phyloP scores from a whole-genome alignment of 2,329 filamentous ascomycete genomes.

The Cordyceps javanica region DNA sequence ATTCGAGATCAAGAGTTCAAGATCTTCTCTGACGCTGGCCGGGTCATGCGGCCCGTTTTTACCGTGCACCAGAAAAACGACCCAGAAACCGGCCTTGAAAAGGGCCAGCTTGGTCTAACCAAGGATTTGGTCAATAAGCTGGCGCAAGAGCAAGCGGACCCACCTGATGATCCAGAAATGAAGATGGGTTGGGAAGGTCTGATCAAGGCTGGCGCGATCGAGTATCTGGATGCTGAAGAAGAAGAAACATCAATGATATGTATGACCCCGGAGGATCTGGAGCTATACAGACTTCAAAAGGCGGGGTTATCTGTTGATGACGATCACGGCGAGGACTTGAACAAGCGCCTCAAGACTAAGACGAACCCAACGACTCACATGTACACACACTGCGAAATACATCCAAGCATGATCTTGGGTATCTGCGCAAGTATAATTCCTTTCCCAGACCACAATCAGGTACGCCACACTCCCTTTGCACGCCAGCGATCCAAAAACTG shows the following conservation, averaged over 20 bases:
- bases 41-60: constrained; percentile 89
- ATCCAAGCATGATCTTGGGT: constrained; percentile 97
- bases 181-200: constrained; percentile 87
- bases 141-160: constrained; percentile 66
- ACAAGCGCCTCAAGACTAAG: constrained; percentile 81
- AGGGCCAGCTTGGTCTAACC: constrained; percentile 72
- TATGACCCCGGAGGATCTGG: constrained; percentile 95
- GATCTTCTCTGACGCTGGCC: constrained; percentile 93
- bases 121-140: constrained; percentile 72
- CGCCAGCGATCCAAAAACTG: constrained; percentile 25
- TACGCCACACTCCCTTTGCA: constrained; percentile 30
- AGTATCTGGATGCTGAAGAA: constrained; percentile 96
- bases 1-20: constrained; percentile 98
- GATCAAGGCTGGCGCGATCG: constrained; percentile 77
- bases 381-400: constrained; percentile 98
- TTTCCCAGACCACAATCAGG: constrained; percentile 97
- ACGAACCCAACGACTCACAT: constrained; percentile 83
- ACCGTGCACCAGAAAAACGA: constrained; percentile 87
- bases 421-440: constrained; percentile 99
- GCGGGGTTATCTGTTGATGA: constrained; percentile 58
- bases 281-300: constrained; percentile 66
- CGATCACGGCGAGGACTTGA: constrained; percentile 60
- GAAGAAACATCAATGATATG: constrained; percentile 99
- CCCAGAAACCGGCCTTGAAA: constrained; percentile 48
- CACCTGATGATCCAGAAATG: constrained; percentile 51